Conservation (phyloP, 192 early-diverging fungal genomes). For the Coemansia sp. region DNA sequence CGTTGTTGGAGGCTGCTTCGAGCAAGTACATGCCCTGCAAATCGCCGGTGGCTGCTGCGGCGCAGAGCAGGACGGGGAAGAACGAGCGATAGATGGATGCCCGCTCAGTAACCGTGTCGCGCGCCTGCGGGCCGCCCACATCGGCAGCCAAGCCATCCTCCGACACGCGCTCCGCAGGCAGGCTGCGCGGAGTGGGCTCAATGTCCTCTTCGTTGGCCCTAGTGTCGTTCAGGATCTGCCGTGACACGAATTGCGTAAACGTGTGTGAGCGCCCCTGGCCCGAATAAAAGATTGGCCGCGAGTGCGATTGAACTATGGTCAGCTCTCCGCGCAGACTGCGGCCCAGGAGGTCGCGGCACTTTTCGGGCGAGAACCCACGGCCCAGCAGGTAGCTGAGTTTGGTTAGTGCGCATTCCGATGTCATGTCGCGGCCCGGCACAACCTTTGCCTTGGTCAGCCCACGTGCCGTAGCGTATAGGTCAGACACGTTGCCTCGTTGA, state of each 20-base stretch:
- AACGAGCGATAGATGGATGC: slow-evolving; percentile 72
- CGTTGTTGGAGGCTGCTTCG: slow-evolving; percentile 56
- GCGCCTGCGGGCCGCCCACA: slow-evolving; percentile 13
- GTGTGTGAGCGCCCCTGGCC: slow-evolving; percentile 38
- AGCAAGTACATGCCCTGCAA: slow-evolving; percentile 72
- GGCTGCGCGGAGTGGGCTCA: slow-evolving; percentile 21
- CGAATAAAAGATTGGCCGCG: slow-evolving; percentile 43
- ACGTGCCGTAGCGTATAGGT: slow-evolving; percentile 87
- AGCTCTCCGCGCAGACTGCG: slow-evolving; percentile 91
- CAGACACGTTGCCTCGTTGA: slow-evolving; percentile 77
- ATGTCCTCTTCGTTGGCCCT: slow-evolving; percentile 35
- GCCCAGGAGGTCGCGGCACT: slow-evolving; percentile 78
- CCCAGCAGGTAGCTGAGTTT: slow-evolving; percentile 93
- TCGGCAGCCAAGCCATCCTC: not conserved
- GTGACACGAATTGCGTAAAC: slow-evolving; percentile 51
- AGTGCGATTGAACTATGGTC: slow-evolving; percentile 56
- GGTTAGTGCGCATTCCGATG: slow-evolving; percentile 91
- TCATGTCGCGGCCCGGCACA: slow-evolving; percentile 92
- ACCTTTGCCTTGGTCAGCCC: slow-evolving; percentile 77
- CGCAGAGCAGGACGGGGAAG: slow-evolving; percentile 81
- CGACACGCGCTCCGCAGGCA: not conserved
- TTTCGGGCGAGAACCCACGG: slow-evolving; percentile 59
- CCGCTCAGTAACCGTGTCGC: slow-evolving; percentile 56
- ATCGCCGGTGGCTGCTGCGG: slow-evolving; percentile 82
- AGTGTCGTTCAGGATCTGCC: slow-evolving; percentile 52